Conservation (phyloP, 2,329 filamentous ascomycete species). For the Ceratocystis smalleyi region DNA sequence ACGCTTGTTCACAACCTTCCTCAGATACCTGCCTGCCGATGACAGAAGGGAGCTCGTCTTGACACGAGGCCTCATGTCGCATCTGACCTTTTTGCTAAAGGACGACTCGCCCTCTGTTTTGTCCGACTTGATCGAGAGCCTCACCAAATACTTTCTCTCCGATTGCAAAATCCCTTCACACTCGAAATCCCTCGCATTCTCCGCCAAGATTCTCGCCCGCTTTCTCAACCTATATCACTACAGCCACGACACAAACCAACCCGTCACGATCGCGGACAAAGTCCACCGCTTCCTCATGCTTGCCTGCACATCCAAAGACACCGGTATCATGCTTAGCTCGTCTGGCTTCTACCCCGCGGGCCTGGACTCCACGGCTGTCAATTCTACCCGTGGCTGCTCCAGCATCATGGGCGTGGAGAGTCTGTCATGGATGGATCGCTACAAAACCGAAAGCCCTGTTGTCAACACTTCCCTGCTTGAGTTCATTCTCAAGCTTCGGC, state of each 20-base stretch:
- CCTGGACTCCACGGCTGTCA: conserved; percentile 35
- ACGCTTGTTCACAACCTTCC: conserved; percentile 60
- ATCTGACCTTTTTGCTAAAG: conserved; percentile 62
- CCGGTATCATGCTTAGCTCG: conserved; percentile 61
- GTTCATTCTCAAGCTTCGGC: conserved; percentile 63
- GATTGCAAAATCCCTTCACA: conserved; percentile 59
- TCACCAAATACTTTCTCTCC: conserved; percentile 56
- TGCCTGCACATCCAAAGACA: conserved; percentile 56
- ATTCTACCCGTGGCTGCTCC: conserved; percentile 23
- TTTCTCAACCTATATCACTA: conserved; percentile 58
- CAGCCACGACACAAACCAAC: conserved; percentile 32
- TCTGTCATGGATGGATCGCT: conserved; percentile 54
- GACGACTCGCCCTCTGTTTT: conserved; percentile 65
- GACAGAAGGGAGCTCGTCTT: conserved; percentile 68
- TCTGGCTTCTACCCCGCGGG: conserved; percentile 75
- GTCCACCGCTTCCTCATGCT: conserved; percentile 62
- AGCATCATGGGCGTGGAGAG: conserved; percentile 50
- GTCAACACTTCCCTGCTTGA: conserved; percentile 66
- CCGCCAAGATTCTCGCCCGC: conserved; percentile 54
- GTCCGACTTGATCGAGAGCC: conserved; percentile 53
- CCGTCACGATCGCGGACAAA: conserved; percentile 43
- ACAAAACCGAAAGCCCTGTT: conserved; percentile 50
- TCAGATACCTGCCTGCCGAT: conserved; percentile 62
- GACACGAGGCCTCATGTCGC: conserved; percentile 66
- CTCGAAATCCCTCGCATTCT: conserved; percentile 61